Percentiles rank a stretch among this genome's conserved stretches.
Conservation (phyloP, 371 early-diverging fungal genomes). For the Entomophthora muscae region DNA sequence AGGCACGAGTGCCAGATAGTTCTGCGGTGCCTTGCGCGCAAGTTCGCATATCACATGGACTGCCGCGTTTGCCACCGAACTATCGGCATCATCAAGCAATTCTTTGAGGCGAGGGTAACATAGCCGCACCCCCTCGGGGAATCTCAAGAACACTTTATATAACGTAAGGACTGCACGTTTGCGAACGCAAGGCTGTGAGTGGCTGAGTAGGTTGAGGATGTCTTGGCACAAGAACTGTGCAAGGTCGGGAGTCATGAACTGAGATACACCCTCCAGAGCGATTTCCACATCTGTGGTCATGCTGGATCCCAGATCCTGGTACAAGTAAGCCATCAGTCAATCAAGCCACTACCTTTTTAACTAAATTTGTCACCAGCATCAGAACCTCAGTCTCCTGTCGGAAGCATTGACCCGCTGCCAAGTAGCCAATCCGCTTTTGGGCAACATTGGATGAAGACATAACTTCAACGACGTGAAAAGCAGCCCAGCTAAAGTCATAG, state of each 20-base stretch:
- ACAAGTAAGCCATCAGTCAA: not conserved
- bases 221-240: conserved; percentile 81
- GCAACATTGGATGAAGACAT: conserved; percentile 78
- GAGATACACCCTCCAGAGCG: conserved; percentile 76
- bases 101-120: conserved; percentile 79
- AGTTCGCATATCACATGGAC: conserved; percentile 92
- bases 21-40: conserved; percentile 73
- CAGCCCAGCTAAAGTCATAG: conserved; percentile 91
- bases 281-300: conserved; percentile 75
- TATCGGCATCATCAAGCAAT: conserved; percentile 79
- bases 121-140: conserved; percentile 71
- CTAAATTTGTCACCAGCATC: conserved; percentile 87
- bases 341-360: conserved; percentile 57
- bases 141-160: conserved; percentile 75
- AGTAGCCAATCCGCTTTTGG: conserved; percentile 80
- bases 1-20: conserved; percentile 84
- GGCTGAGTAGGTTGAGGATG: conserved; percentile 66
- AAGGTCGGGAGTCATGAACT: conserved; percentile 79
- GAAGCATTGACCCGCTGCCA: conserved; percentile 80
- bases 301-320: conserved; percentile 52
- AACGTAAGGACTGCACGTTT: conserved; percentile 77
- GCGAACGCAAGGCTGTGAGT: conserved; percentile 79
- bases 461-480: conserved; percentile 91
- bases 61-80: conserved; percentile 76
- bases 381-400: conserved; percentile 86